Evolutionary conservation across 306 rosid species (phyloP), one percentile per base, ranked within the genome.

Genomic region (Vicia faba): DNA sequence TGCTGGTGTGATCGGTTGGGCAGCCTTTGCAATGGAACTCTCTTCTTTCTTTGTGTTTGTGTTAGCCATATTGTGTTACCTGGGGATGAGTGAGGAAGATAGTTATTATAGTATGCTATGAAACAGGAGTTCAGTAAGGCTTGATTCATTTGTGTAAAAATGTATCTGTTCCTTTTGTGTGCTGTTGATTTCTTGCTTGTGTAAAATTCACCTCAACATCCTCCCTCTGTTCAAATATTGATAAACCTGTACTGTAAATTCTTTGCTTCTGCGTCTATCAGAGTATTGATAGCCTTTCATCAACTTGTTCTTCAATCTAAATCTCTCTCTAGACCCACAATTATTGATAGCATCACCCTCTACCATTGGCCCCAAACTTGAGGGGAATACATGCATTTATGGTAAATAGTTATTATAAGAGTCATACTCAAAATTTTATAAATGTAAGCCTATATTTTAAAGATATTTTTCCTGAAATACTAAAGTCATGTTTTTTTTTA

Each of bases 1-100:
- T 64, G 88, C 91, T 6, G 96, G 96, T 39, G 87, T 86, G 40
- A 91, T 91, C 1, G 71, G 97, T 38, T 91, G 91, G 95, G 97
- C 95, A 53, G 96, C 97, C 40, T 68, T 91, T 77, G 84, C 84
- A 46, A 80, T 91, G 97, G 95, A 79, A 74, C 85, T 91, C 44
- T 83, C 96, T 0, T 91, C 97, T 58, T 85, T 85, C 77, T 81
- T 85, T 31, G 72, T 91, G 69, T 87, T 91, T 48, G 79, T 78
- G 51, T 72, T 87, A 2, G 72, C 96, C 54, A 76, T 91, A 18
- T 10, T 88, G 74, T 91, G 89, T 73, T 91, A 56, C 88, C 61
- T 85, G 19, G 26, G 82, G 58, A 75, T 82, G 75, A 64, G 23
- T 56, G 84, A 61, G 50, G 84, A 80, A 0, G 82, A 87, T 62